phyloP scores from a whole-genome alignment of 768 basidiomycete genomes.

The Omphalotus guepiniiformis region DNA sequence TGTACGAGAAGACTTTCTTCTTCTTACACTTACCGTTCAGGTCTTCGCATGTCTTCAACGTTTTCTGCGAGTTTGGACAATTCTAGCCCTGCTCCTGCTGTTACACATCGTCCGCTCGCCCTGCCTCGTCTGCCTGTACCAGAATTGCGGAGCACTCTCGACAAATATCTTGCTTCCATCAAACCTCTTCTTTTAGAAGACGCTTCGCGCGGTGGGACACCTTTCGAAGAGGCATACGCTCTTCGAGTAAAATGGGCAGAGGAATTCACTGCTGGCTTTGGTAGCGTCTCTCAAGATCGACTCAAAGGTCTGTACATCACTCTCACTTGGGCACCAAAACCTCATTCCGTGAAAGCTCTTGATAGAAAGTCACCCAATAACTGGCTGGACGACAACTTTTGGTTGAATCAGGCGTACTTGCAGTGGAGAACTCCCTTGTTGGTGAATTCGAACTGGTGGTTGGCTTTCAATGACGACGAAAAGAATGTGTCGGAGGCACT shows the following conservation, averaged over 20 bases:
- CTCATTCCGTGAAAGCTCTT: constrained; percentile 65
- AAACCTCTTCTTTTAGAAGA: constrained; percentile 78
- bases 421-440: constrained; percentile 83
- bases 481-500: constrained; percentile 6
- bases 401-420: constrained; percentile 85
- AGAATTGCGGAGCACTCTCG: constrained; percentile 66
- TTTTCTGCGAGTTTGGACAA: too few relatives aligned
- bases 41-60: too few relatives aligned
- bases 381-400: constrained; percentile 94
- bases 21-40: too few relatives aligned
- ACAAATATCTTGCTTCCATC: constrained; percentile 74
- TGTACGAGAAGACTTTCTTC: too few relatives aligned
- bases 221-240: constrained; percentile 48
- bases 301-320: constrained; percentile 52
- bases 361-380: constrained; percentile 82
- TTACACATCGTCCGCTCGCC: too few relatives aligned
- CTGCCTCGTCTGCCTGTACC: constrained; percentile 83
- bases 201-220: constrained; percentile 50
- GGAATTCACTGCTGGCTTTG: constrained; percentile 71
- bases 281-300: constrained; percentile 64
- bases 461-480: constrained; percentile 75
- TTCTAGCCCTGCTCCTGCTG: too few relatives aligned
- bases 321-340: constrained; percentile 8
- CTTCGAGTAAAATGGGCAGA: constrained; percentile 56
- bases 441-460: constrained; percentile 96